Conservation (phyloP, 768 basidiomycete genomes). For the Boletus edulis region DNA sequence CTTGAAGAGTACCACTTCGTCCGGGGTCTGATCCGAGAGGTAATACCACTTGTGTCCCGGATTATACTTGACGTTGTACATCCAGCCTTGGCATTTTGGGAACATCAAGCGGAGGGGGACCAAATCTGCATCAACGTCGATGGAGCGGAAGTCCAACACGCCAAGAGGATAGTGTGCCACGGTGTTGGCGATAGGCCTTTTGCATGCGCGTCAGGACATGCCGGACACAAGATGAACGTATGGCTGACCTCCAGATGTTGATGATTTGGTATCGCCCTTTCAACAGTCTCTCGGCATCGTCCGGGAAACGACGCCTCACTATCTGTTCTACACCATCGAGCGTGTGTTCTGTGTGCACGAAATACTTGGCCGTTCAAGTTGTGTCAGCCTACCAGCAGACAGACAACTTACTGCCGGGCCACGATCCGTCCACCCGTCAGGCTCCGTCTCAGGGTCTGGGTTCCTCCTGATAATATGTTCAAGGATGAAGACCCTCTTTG, state of each 20-base stretch:
- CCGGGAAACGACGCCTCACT: constrained; percentile 27
- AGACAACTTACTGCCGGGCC: not conserved
- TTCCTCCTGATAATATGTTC: too few relatives aligned
- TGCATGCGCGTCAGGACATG: not conserved
- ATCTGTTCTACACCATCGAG: not conserved
- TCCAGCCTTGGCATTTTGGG: constrained; percentile 23
- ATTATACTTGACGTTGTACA: constrained; percentile 31
- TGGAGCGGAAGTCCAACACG: not conserved
- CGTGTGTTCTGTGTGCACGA: not conserved
- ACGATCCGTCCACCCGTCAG: too few relatives aligned
- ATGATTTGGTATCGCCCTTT: constrained; percentile 39
- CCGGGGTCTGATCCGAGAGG: constrained; percentile 36
- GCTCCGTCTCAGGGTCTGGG: too few relatives aligned
- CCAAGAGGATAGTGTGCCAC: constrained; percentile 2
- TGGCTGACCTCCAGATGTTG: constrained; percentile 39
- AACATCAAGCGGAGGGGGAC: constrained; percentile 31
- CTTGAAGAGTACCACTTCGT: constrained; percentile 40
- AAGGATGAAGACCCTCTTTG: too few relatives aligned
- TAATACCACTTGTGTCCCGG: constrained; percentile 38
- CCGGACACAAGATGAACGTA: not conserved
- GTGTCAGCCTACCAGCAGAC: too few relatives aligned
- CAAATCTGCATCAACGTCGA: not conserved
- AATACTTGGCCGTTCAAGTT: not conserved
- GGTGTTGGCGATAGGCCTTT: not conserved
- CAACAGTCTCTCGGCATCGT: constrained; percentile 41